phyloP scores from a whole-genome alignment of 176 grass and related monocot genomes.

The Alopecurus myosuroides region DNA sequence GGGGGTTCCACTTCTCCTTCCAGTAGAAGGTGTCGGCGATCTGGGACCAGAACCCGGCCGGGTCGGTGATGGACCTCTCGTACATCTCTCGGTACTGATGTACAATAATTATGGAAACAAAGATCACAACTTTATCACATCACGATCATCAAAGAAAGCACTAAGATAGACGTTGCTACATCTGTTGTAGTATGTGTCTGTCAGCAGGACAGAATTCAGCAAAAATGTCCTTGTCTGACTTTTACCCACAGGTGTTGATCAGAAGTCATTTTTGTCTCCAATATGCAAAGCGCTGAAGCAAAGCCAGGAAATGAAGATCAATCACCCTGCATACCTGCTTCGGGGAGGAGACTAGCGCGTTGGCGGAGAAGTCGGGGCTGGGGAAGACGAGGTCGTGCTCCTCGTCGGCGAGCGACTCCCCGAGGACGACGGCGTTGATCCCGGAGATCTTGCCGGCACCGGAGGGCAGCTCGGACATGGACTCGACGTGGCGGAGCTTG shows the following conservation, averaged over 20 bases:
- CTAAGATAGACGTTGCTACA: not conserved
- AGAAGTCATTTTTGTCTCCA: not conserved
- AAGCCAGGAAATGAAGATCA: not conserved
- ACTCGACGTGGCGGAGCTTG: slow-evolving; percentile 80
- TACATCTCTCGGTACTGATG: slow-evolving; percentile 81
- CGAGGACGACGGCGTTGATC: slow-evolving; percentile 74
- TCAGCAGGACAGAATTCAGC: not conserved
- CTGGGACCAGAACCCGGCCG: slow-evolving; percentile 82
- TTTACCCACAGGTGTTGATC: not conserved
- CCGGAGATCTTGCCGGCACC: slow-evolving; percentile 61
- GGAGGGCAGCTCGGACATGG: slow-evolving; percentile 71
- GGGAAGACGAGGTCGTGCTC: slow-evolving; percentile 82
- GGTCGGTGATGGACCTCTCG: slow-evolving; percentile 72
- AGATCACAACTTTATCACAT: slow-evolving; percentile 20
- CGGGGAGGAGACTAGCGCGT: slow-evolving; percentile 78
- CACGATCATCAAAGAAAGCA: not conserved
- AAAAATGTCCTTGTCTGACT: slow-evolving; percentile 34
- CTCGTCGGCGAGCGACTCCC: slow-evolving; percentile 76
- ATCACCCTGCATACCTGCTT: slow-evolving; percentile 75
- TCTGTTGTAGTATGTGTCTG: not conserved
- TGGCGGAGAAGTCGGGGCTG: slow-evolving; percentile 55
- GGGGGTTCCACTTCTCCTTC: slow-evolving; percentile 88
- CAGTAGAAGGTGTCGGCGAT: slow-evolving; percentile 84
- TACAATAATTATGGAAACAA: not conserved
- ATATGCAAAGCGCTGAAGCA: not conserved